Percentiles rank a stretch among this genome's conserved stretches.
Conservation (phyloP, 2,329 filamentous ascomycete genomes). For the Furcasterigmium sp. region DNA sequence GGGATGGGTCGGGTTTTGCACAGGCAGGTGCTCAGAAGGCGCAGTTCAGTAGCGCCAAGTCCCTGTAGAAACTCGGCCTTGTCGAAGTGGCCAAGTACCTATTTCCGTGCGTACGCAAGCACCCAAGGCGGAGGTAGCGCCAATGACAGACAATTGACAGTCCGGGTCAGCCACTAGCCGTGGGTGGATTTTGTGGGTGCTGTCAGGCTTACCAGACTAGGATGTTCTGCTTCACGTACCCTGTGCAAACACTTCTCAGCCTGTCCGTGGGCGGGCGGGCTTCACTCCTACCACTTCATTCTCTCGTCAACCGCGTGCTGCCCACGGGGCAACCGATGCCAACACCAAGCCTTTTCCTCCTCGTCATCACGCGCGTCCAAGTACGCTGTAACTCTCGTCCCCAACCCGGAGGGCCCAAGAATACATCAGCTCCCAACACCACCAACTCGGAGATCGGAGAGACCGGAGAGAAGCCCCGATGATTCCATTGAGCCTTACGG, state of each 20-base stretch:
- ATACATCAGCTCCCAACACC: no score
- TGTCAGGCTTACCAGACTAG: neutral
- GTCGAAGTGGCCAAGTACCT: no score
- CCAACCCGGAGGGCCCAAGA: no score
- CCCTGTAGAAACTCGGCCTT: no score
- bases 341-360: neutral
- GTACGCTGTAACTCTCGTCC: no score
- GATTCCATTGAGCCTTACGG: no score
- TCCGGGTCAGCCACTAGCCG: neutral
- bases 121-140: neutral
- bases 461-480: no score
- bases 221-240: neutral
- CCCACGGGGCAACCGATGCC: neutral
- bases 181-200: neutral
- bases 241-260: neutral
- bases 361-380: no score
- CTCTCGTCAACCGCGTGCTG: no score
- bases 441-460: no score
- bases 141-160: neutral
- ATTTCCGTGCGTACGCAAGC: neutral
- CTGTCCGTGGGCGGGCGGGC: neutral
- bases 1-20: neutral
- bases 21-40: neutral
- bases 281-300: neutral
- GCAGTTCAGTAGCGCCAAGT: no score